Conservation (phyloP, 805 yeast genomes). For the Kodamaea fukazawae region DNA sequence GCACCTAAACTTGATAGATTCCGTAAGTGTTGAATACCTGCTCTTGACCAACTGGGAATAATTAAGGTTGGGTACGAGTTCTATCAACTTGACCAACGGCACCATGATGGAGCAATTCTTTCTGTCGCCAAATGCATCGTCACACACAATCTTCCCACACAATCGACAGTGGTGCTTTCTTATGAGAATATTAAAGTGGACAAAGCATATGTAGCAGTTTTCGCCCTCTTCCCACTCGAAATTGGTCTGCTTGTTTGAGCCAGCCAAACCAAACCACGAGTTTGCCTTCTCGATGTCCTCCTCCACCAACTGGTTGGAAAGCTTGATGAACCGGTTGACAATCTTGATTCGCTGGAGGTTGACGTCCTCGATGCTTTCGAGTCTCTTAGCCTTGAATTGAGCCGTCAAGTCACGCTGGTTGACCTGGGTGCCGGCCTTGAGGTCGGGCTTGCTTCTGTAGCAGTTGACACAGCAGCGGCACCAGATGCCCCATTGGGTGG, state of each 20-base stretch:
- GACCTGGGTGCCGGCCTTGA: constrained; percentile 43
- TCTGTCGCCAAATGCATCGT: constrained; percentile 46
- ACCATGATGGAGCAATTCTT: constrained; percentile 68
- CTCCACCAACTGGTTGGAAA: constrained; percentile 31
- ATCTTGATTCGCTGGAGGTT: constrained; percentile 55
- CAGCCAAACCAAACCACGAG: constrained; percentile 19
- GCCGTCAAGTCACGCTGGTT: constrained; percentile 42
- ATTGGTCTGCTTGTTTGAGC: constrained; percentile 37
- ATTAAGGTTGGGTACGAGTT: constrained; percentile 37
- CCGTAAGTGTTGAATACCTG: constrained; percentile 13
- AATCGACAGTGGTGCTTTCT: constrained; percentile 90
- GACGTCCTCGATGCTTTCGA: constrained; percentile 42
- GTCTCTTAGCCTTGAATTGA: constrained; percentile 43
- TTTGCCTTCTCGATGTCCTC: constrained; percentile 10
- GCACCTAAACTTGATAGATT: constrained; percentile 45
- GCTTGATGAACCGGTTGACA: constrained; percentile 52
- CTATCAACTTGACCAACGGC: constrained; percentile 45
- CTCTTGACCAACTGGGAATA: constrained; percentile 24
- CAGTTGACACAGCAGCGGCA: constrained; percentile 67
- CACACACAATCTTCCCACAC: constrained; percentile 85
- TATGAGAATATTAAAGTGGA: constrained; percentile 51
- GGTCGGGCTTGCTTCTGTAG: constrained; percentile 53
- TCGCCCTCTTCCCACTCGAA: constrained; percentile 59
- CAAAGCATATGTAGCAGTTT: constrained; percentile 63
- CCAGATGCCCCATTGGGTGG: constrained; percentile 54